Base-by-base conservation (phyloP, 2,329 filamentous ascomycete genomes). In the Colletotrichum camelliae region DNA sequence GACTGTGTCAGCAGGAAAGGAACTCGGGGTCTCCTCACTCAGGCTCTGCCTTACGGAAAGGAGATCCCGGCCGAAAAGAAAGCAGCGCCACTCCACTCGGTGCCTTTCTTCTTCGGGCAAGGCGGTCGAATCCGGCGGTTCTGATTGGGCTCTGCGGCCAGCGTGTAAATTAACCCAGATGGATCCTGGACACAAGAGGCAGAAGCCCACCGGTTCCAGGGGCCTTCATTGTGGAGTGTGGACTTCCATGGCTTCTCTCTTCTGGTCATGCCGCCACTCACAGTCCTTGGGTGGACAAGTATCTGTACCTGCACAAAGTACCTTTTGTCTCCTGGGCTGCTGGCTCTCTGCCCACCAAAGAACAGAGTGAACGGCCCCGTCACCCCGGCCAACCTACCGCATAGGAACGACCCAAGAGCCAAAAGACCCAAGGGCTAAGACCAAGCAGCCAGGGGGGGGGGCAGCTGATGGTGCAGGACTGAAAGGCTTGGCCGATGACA, bases 401-500 rank as follows among this genome's bases (percentile, higher is more conserved):
- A 62, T 35, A 29, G 31, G 67, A 71, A 71, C 43, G 29, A 48
- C 65, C 35, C 67, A 62, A 60, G 74, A 15, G 29, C 33, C 21
- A 29, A 58, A 57, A 58, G 55, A 29, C 27, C 43, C 43, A 13
- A 52, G 43, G 43, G 43, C 43, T 52, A 52, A 52, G 31, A 33
- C 18, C 33, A 61, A 61, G 58, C 29, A 33, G 58, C 37, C 74
- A 74, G 74, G 70, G 73, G 70, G 24, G 15, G n/a, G 21, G 21
- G 21, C 43, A 52, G 62, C 65, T 21, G 58, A 67, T 58, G 70
- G 43, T 67, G 21, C 73, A 55, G 57, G 57, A 70, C 65, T 69
- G 62, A 69, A 68, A 29, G 70, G 43, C 73, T 75, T 73, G 70
- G 70, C 57, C 29, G 74, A 60, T 76, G 74, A 69, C 74, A 61